A percentile compares a stretch with the other conserved stretches of the same genome.
phyloP scores from a whole-genome alignment of 164 flowering plant species.

The grape (Vitis vinifera) region ASM3070453v1 NC_081822.1:31039501-31040000 shows the following conservation, averaged over 20 bases:
- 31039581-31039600: conserved; percentile 51
- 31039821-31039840: conserved; percentile 45
- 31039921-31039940: conserved; percentile 35
- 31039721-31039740: conserved; percentile 44
- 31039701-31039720: conserved; percentile 44
- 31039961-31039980: conserved; percentile 62
- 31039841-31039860: conserved; percentile 42
- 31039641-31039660: conserved; percentile 61
- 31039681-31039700: conserved; percentile 39
- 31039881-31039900: conserved; percentile 47
- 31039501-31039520: conserved; percentile 38
- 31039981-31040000: conserved; percentile 50
- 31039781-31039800: conserved; percentile 37
- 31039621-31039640: conserved; percentile 43
- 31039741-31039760: conserved; percentile 58
- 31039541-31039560: conserved; percentile 55
- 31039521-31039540: conserved; percentile 50
- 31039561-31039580: conserved; percentile 40
- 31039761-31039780: conserved; percentile 42
- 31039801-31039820: conserved; percentile 38
- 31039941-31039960: conserved; percentile 42
- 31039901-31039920: conserved; percentile 54
- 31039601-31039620: conserved; percentile 56
- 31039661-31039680: conserved; percentile 44
- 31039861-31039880: conserved; percentile 55